phyloP scores from a whole-genome alignment of 202 grass and related monocot species.

The Hordeum pubiflorum region DNA sequence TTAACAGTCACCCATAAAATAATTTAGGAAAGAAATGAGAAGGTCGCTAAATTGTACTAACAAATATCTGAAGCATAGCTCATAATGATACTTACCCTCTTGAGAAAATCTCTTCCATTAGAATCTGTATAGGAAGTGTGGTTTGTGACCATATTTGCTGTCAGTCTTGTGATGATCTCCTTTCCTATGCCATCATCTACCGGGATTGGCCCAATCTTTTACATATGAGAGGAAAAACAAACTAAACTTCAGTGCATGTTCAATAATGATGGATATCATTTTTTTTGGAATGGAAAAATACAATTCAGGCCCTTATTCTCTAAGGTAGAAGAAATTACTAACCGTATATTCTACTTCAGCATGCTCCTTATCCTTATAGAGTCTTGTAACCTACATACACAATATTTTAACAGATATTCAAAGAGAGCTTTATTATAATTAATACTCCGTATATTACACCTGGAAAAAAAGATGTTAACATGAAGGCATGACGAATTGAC shows the following conservation, averaged over 20 bases:
- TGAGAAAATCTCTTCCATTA: slow-evolving; percentile 91
- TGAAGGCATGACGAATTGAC: background rate
- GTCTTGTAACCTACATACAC: slow-evolving; percentile 64
- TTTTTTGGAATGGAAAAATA: background rate
- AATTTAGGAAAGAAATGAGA: background rate
- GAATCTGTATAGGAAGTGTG: slow-evolving; percentile 82
- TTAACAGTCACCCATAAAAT: background rate
- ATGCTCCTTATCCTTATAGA: slow-evolving; percentile 80
- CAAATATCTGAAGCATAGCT: background rate
- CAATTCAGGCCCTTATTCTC: background rate
- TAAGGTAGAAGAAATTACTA: slow-evolving; percentile 17
- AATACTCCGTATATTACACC: background rate
- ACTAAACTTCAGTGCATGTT: background rate
- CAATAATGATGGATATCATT: background rate
- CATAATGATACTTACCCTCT: slow-evolving; percentile 50
- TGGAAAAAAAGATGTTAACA: background rate
- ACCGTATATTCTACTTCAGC: slow-evolving; percentile 96
- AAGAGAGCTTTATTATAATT: background rate
- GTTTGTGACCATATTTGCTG: slow-evolving; percentile 76
- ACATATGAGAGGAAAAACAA: background rate
- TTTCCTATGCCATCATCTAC: slow-evolving; percentile 63
- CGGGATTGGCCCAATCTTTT: slow-evolving; percentile 88
- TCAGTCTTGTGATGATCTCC: slow-evolving; percentile 69
- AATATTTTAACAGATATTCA: slow-evolving; percentile 1
- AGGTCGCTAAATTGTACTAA: background rate